Percentiles rank a stretch among this genome's conserved stretches.
Evolutionary conservation across 78 protist genomes (phyloP).

Genomic region (Chrysochromulina parva): DNA sequence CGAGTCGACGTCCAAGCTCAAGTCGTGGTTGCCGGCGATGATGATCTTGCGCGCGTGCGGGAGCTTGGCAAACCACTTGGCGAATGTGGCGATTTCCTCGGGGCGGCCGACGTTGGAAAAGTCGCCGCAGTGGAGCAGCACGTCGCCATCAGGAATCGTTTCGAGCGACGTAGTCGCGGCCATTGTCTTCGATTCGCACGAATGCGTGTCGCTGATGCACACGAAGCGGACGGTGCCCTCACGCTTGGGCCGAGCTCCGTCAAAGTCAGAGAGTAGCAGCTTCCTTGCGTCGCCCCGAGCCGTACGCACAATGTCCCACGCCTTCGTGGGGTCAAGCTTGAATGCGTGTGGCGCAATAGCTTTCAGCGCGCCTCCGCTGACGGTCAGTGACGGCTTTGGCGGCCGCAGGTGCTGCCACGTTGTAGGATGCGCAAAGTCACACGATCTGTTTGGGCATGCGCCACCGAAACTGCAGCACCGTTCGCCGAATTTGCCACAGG

Average conservation of each 20-base stretch:
- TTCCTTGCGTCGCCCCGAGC: neutral
- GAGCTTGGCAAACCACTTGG: neutral
- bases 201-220: conserved; percentile 52
- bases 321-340: too few relatives aligned
- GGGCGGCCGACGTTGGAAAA: neutral
- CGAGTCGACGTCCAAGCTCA: neutral
- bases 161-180: conserved; percentile 44
- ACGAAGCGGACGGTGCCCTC: conserved; percentile 21
- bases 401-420: too few relatives aligned
- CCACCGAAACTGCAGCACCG: too few relatives aligned
- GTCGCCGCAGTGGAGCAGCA: conserved; percentile 62
- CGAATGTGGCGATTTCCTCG: neutral
- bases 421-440: too few relatives aligned
- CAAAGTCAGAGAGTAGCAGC: neutral
- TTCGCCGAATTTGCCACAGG: too few relatives aligned
- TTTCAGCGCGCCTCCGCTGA: too few relatives aligned
- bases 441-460: too few relatives aligned
- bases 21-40: conserved; percentile 51
- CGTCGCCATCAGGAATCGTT: conserved; percentile 53
- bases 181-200: neutral
- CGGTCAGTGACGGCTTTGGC: too few relatives aligned
- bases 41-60: neutral
- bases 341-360: too few relatives aligned
- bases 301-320: neutral
- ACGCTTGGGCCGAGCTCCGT: neutral